Evolutionary conservation across 495 filamentous ascomycete species (phyloP), one percentile per base, ranked within the genome.

Genomic region (Hyaloscypha bicolor): DNA sequence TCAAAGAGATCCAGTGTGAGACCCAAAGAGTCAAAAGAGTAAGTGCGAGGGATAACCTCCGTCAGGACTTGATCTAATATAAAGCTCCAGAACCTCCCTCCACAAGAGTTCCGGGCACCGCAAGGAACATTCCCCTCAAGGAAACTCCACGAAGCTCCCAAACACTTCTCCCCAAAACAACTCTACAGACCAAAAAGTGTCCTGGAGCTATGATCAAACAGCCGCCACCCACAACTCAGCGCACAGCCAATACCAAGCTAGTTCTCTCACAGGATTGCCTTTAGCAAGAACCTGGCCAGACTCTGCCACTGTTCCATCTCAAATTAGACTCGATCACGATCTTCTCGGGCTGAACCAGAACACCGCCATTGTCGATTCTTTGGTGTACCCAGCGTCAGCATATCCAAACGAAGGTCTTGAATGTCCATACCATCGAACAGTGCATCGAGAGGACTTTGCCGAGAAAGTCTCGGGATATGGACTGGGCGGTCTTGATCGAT

Each of bases 261-360:
- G 19, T 31, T 60, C 56, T 37, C 8, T 31, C 30, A n/a, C 56
- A 12, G 29, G 29, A 12, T 21, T 60, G n/a, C 56, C 56, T 19
- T 60, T 29, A 16, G 30, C 56, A 6, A 60, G n/a, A 37, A 16
- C 19, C 22, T 60, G 56, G 56, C 56, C 56, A 60, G 30, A 60
- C 35, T 14, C 3, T 11, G 8, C 8, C n/a, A 60, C 29, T 6
- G 9, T 60, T 21, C 56, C 56, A 37, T 30, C 22, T 31, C 56
- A 37, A 37, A 32, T 0, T 0, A 60, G 31, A 60, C 22, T 60
- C 8, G 33, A 37, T 60, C 9, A 37, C 9, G 56, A 60, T 37
- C 56, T 60, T 37, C 56, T 32, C 12, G 56, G 56, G 9, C 56
- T 60, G 32, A 25, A 37, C 2, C 22, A 21, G 8, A 19, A 37